Evolutionary conservation across 1,139 yeast genomes (phyloP).

Genomic region (Entelexis paramagnoliae): DNA sequence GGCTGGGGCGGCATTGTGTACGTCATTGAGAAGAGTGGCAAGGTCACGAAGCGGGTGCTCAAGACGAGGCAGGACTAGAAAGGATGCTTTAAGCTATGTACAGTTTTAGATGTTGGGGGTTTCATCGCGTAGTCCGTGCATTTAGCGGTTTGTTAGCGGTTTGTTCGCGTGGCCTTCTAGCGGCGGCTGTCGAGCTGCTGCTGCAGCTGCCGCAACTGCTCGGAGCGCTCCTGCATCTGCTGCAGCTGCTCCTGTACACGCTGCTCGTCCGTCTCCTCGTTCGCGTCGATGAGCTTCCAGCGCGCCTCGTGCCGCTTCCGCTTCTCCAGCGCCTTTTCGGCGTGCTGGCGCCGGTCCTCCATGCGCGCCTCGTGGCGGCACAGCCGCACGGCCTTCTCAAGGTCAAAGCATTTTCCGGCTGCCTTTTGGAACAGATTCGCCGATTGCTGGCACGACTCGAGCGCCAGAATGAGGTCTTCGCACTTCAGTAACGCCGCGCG

Average conservation of each 20-base stretch:
- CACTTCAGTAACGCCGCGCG: conserved; percentile 40
- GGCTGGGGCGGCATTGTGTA: conserved; percentile 99
- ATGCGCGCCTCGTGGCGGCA: conserved; percentile 75
- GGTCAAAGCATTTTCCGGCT: conserved; percentile 78
- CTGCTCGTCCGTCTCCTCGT: conserved; percentile 36
- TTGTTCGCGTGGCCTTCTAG: too few species aligned
- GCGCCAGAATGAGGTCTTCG: conserved; percentile 69
- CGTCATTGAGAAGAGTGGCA: conserved; percentile 72
- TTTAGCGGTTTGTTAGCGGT: too few species aligned
- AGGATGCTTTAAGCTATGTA: neutral
- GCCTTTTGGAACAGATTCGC: conserved; percentile 60
- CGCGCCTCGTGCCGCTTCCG: conserved; percentile 45
- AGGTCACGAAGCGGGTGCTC: conserved; percentile 74
- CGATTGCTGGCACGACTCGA: conserved; percentile 72
- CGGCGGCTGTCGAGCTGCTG: neutral
- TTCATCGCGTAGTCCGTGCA: neutral
- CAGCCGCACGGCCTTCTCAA: conserved; percentile 64
- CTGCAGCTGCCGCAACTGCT: conserved; percentile 2
- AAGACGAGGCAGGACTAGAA: conserved; percentile 87
- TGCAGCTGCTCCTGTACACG: conserved; percentile 10
- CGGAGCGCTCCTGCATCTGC: neutral
- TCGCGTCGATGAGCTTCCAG: conserved; percentile 57
- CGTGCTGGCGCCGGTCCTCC: conserved; percentile 54
- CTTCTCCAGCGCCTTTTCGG: conserved; percentile 47
- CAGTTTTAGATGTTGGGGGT: neutral